Percentiles rank a stretch among this genome's conserved stretches.
phyloP scores from a whole-genome alignment of 345 rosid genomes.

The Triadica sebifera region DNA sequence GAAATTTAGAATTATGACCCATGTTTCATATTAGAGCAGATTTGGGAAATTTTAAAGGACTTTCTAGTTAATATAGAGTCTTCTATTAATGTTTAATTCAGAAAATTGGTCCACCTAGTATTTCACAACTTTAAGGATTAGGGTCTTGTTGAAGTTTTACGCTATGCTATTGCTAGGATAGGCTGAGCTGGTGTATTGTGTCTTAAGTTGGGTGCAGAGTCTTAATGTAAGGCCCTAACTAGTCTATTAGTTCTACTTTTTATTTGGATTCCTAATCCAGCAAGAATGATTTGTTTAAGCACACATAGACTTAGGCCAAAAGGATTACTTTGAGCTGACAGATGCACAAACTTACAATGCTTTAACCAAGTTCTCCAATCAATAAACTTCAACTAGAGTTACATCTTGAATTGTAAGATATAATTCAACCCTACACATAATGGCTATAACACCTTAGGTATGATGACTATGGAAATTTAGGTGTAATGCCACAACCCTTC shows the following conservation, averaged over 20 bases:
- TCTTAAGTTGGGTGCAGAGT: not conserved
- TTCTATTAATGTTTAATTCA: not conserved
- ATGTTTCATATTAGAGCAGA: not conserved
- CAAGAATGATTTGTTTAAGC: not conserved
- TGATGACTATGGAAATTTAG: not conserved
- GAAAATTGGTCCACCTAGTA: not conserved
- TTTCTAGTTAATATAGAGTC: not conserved
- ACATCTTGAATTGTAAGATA: not conserved
- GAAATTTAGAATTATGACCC: not conserved
- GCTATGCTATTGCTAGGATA: not conserved
- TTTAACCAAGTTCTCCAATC: not conserved
- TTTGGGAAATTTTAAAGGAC: not conserved
- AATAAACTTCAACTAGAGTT: not conserved
- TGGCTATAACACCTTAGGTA: not conserved
- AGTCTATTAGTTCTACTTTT: not conserved
- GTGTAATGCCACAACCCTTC: not conserved
- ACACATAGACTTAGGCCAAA: not conserved
- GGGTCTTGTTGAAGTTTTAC: not conserved
- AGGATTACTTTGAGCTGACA: not conserved
- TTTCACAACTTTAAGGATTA: not conserved
- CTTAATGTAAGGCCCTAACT: not conserved
- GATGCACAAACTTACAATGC: not conserved
- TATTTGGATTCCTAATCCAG: not conserved
- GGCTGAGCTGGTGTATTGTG: not conserved
- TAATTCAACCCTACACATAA: not conserved